Evolutionary conservation across 2,329 filamentous ascomycete species (phyloP).

Genomic region (Trichoderma arundinaceum): DNA sequence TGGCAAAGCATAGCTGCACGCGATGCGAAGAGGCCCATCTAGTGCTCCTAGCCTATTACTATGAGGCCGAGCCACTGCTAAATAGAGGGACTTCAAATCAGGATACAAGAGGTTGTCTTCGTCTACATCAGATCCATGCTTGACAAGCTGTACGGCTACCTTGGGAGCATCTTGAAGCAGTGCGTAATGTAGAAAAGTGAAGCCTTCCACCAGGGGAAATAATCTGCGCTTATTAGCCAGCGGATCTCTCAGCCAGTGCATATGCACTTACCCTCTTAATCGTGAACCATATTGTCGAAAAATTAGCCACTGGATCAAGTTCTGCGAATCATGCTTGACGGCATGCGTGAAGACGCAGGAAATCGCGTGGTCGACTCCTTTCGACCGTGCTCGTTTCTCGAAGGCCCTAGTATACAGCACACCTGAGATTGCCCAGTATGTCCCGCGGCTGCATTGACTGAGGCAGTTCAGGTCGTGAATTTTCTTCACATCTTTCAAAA

Average conservation of each 20-base stretch:
- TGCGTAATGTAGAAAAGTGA: slow-evolving; percentile 24
- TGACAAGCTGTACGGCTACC: slow-evolving; percentile 15
- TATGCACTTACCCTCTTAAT: slow-evolving; percentile 21
- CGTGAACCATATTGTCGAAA: slow-evolving; percentile 12
- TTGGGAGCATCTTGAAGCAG: slow-evolving; percentile 29
- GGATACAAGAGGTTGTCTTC: slow-evolving; percentile 20
- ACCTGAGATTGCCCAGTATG: slow-evolving; percentile 16
- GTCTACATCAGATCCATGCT: slow-evolving; percentile 20
- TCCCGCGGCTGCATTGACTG: neutral
- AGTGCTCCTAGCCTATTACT: slow-evolving; percentile 6
- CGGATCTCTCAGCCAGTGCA: neutral
- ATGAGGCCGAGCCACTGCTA: slow-evolving; percentile 15
- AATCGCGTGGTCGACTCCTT: neutral
- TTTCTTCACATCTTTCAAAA: neutral
- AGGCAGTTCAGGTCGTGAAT: slow-evolving; percentile 9
- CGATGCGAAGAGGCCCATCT: slow-evolving; percentile 28
- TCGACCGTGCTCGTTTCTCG: neutral
- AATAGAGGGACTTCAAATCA: slow-evolving; percentile 13
- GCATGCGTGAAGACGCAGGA: slow-evolving; percentile 8
- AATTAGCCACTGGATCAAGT: slow-evolving; percentile 22
- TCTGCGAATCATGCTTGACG: slow-evolving; percentile 20
- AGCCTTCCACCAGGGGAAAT: neutral
- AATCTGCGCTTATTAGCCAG: neutral
- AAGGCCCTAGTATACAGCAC: neutral
- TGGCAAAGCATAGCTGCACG: slow-evolving; percentile 30